Evolutionary conservation across 2,329 filamentous ascomycete species (phyloP).

Genomic region (Pyricularia sp.): DNA sequence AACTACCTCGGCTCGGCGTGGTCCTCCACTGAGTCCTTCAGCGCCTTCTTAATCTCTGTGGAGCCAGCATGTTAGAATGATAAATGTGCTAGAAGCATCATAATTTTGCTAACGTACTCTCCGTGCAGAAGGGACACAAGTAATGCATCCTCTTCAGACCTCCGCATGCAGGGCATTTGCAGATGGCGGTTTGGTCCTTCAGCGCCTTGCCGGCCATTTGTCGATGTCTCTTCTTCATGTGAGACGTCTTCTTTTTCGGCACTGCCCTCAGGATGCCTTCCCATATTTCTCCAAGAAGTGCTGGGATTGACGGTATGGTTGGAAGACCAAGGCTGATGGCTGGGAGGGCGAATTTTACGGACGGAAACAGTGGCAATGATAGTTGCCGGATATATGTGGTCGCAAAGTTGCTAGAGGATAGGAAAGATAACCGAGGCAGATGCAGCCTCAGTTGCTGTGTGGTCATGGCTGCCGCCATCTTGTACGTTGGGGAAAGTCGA

Average conservation of each 20-base stretch:
- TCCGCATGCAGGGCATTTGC: constrained; percentile 84
- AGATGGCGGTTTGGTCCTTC: constrained; percentile 80
- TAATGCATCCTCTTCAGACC: constrained; percentile 80
- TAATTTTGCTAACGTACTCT: constrained; percentile 6
- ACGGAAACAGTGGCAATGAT: constrained; percentile 15
- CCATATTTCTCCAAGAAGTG: constrained; percentile 74
- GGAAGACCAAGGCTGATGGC: constrained; percentile 43
- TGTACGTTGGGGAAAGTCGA: constrained; percentile 7
- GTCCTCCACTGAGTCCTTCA: constrained; percentile 13
- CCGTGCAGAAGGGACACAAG: constrained; percentile 68
- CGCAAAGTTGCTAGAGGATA: constrained; percentile 8
- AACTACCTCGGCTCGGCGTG: constrained; percentile 1
- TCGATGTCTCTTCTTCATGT: constrained; percentile 87
- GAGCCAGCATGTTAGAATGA: constrained; percentile 11
- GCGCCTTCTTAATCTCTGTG: constrained; percentile 35
- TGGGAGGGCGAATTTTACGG: constrained; percentile 14
- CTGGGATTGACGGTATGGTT: constrained; percentile 43
- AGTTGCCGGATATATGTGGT: constrained; percentile 11
- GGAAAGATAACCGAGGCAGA: constrained; percentile 12
- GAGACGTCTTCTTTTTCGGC: constrained; percentile 97
- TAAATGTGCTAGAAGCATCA: neutral
- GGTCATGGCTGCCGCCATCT: constrained; percentile 14
- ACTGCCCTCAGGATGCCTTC: constrained; percentile 86
- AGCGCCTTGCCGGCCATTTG: constrained; percentile 94
- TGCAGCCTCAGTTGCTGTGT: constrained; percentile 14